Conservation (phyloP, 2,329 filamentous ascomycete species). For the Fusarium piperis region DNA sequence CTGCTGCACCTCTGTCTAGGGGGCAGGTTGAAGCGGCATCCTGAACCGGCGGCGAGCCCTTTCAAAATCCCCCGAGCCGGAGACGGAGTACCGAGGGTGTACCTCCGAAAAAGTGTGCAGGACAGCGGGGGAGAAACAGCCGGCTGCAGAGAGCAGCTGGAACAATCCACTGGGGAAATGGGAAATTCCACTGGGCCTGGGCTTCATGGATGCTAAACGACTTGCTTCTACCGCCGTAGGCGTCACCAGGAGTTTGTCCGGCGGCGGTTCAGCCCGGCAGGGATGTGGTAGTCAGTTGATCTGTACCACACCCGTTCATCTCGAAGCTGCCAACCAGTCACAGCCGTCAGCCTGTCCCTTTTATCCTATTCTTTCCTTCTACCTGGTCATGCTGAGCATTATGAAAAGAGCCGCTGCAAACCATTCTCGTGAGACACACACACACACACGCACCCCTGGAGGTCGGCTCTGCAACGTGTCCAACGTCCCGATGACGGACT, state of each 20-base stretch:
- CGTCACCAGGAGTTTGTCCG: not conserved
- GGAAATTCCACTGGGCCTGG: not conserved
- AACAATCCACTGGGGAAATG: constrained; percentile 1
- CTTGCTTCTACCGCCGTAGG: not conserved
- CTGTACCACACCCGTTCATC: constrained; percentile 2
- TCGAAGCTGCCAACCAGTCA: not conserved
- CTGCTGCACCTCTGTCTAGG: not conserved
- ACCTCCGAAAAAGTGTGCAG: not conserved
- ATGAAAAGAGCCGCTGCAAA: not conserved
- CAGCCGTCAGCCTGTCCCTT: not conserved
- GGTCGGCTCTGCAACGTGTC: constrained; percentile 18
- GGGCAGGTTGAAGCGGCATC: not conserved
- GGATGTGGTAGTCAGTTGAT: constrained; percentile 28
- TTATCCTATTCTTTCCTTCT: constrained; percentile 5
- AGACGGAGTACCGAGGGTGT: not conserved
- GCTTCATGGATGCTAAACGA: not conserved
- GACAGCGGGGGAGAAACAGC: not conserved
- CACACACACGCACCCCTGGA: not conserved
- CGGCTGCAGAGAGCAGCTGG: not conserved
- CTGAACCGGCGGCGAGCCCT: not conserved
- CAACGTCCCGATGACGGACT: constrained; percentile 28
- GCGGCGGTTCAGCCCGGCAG: constrained; percentile 17
- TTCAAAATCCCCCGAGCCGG: not conserved
- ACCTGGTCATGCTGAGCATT: not conserved
- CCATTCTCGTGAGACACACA: not conserved